Percentiles rank a stretch among this genome's conserved stretches.
These are phyloP conservation scores for Hyaloscypha variabilis DNA, from an alignment of 495 filamentous ascomycete species.

Conservation along the genomic window DNA sequence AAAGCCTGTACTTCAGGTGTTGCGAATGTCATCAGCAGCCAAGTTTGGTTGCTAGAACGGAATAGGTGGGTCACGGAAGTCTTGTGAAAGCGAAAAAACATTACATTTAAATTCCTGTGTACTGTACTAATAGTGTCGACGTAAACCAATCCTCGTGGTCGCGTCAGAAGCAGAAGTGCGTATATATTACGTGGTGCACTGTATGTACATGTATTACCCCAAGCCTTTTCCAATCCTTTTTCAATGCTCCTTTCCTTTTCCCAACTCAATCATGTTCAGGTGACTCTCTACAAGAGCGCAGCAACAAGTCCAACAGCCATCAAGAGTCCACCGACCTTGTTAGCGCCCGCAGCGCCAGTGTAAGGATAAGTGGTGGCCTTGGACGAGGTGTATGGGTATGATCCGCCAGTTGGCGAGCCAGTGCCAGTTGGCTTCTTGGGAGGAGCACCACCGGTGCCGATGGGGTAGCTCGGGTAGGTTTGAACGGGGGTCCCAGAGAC, in stretches of 20 bases:
- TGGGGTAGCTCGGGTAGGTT: neutral
- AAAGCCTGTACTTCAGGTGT: too few relatives aligned
- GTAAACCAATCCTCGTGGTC: neutral
- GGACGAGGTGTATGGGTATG: neutral
- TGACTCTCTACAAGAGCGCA: slow-evolving; percentile 30
- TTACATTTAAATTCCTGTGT: neutral
- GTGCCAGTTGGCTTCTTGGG: slow-evolving; percentile 12
- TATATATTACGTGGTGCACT: neutral
- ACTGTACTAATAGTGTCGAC: neutral
- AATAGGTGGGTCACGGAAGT: too few relatives aligned
- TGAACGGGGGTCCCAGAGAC: slow-evolving; percentile 13
- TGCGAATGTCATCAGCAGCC: too few relatives aligned
- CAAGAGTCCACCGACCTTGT: slow-evolving; percentile 39
- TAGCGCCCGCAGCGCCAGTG: slow-evolving; percentile 35
- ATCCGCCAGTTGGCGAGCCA: slow-evolving; percentile 10
- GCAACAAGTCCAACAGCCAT: slow-evolving; percentile 37
- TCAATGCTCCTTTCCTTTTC: too few relatives aligned
- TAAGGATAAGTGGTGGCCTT: slow-evolving; percentile 23
- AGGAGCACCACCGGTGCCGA: neutral
- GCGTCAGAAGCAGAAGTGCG: neutral
- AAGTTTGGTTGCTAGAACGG: too few relatives aligned
- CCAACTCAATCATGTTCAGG: neutral
- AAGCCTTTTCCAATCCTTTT: too few relatives aligned
- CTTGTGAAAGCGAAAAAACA: neutral
- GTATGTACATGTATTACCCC: neutral